phyloP scores from a whole-genome alignment of 768 basidiomycete genomes.

The Suillus variegatus region DNA sequence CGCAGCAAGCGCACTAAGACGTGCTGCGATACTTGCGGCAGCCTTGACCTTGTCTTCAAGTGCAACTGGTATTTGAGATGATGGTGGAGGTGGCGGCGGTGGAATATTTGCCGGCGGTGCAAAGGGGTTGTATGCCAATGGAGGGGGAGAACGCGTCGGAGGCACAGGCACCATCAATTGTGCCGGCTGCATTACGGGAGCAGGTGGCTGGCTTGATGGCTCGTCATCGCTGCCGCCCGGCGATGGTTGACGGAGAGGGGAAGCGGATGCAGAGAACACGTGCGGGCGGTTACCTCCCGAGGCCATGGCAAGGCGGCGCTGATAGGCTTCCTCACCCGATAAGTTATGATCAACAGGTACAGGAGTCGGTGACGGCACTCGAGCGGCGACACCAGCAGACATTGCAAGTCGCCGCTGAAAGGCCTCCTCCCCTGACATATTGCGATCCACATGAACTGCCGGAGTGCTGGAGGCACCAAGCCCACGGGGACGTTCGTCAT shows the following conservation, averaged over 20 bases:
- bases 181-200: slow-evolving; percentile 24
- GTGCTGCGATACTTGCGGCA: slow-evolving; percentile 83
- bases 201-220: slow-evolving; percentile 23
- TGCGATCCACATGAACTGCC: slow-evolving; percentile 43
- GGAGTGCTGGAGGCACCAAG: slow-evolving; percentile 23
- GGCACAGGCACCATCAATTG: slow-evolving; percentile 15
- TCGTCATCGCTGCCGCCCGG: slow-evolving; percentile 21
- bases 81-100: slow-evolving; percentile 49
- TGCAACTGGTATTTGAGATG: slow-evolving; percentile 34
- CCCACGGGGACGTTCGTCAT: slow-evolving; percentile 43
- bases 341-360: slow-evolving; percentile 45
- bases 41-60: slow-evolving; percentile 73
- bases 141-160: slow-evolving; percentile 47
- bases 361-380: slow-evolving; percentile 31
- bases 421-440: slow-evolving; percentile 76
- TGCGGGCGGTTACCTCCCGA: slow-evolving; percentile 21
- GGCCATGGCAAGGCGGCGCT: slow-evolving; percentile 73
- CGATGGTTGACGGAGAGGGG: slow-evolving; percentile 25
- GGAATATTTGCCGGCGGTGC: slow-evolving; percentile 62
- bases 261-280: slow-evolving; percentile 4
- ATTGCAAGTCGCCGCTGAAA: slow-evolving; percentile 78
- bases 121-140: slow-evolving; percentile 70
- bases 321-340: slow-evolving; percentile 81
- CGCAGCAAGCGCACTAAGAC: slow-evolving; percentile 57
- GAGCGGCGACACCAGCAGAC: slow-evolving; percentile 41